Percentiles rank a stretch among this genome's conserved stretches.
These are phyloP conservation scores for Cyclotella sp. DNA, from an alignment of 108 stramenopile genomes.

Conservation along the genomic window DNA sequence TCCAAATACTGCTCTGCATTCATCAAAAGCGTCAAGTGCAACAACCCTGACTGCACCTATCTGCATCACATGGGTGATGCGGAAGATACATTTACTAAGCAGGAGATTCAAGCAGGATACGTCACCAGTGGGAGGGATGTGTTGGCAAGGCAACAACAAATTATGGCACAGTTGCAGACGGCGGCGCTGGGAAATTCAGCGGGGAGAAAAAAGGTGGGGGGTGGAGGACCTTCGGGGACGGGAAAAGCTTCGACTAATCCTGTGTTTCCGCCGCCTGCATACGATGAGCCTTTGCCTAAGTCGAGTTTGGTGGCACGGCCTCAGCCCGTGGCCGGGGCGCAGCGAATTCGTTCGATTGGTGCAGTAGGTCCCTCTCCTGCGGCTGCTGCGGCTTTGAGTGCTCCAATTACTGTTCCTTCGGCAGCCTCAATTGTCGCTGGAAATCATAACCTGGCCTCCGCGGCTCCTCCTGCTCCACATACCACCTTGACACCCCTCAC, in stretches of 20 bases:
- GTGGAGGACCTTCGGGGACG: slow-evolving; percentile 88
- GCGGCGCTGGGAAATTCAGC: slow-evolving; percentile 62
- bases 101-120: slow-evolving; percentile 94
- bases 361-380: slow-evolving; percentile 23
- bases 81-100: slow-evolving; percentile 94
- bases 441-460: slow-evolving; percentile 23
- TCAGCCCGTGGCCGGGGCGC: slow-evolving; percentile 29
- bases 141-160: slow-evolving; percentile 83
- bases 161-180: slow-evolving; percentile 73
- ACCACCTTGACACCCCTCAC: slow-evolving; percentile 81
- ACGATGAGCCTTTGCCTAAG: slow-evolving; percentile 77
- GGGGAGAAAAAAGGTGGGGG: slow-evolving; percentile 67
- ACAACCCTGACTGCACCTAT: slow-evolving; percentile 98
- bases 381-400: slow-evolving; percentile 3
- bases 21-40: slow-evolving; percentile 95
- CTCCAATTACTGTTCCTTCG: slow-evolving; percentile 24
- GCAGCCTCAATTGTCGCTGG: slow-evolving; percentile 89
- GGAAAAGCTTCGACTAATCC: slow-evolving; percentile 73
- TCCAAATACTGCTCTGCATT: slow-evolving; percentile 99
- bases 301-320: slow-evolving; percentile 34
- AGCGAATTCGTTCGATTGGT: slow-evolving; percentile 1
- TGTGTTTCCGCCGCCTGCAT: slow-evolving; percentile 86
- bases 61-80: slow-evolving; percentile 95
- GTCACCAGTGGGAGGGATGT: slow-evolving; percentile 91
- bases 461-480: slow-evolving; percentile 59